These are phyloP conservation scores for Oryza meyeriana DNA, from an alignment of 176 grass and related monocot species.

Conservation along the genomic window DNA sequence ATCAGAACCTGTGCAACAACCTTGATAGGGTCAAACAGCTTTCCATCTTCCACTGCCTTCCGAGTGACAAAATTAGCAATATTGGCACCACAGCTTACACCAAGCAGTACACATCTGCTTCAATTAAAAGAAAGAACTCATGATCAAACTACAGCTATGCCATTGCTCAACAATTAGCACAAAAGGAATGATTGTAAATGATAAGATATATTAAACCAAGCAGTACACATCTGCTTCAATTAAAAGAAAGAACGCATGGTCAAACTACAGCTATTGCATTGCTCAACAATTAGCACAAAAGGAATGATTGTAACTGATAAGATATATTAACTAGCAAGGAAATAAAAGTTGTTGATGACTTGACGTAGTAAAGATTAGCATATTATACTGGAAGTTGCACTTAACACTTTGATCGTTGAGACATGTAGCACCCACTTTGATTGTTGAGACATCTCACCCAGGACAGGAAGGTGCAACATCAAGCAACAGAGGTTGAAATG, in stretches of 20 bases:
- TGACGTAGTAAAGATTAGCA: neutral
- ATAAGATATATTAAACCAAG: slow-evolving; percentile 57
- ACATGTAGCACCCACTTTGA: neutral
- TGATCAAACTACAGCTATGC: slow-evolving; percentile 10
- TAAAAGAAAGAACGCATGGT: neutral
- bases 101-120: slow-evolving; percentile 88
- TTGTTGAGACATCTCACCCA: neutral
- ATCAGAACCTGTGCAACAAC: slow-evolving; percentile 90
- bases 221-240: slow-evolving; percentile 74
- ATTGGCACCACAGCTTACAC: slow-evolving; percentile 86
- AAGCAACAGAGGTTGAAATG: neutral
- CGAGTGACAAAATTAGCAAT: slow-evolving; percentile 82
- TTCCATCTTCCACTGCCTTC: slow-evolving; percentile 57
- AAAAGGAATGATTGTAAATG: slow-evolving; percentile 5
- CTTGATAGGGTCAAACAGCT: slow-evolving; percentile 71
- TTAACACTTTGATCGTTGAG: neutral
- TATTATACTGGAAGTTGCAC: neutral
- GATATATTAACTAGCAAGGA: neutral
- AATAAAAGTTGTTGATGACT: neutral
- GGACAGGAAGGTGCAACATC: neutral
- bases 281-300: neutral
- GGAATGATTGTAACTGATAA: neutral
- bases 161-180: neutral
- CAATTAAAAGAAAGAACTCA: neutral
- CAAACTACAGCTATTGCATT: slow-evolving; percentile 6